Conservation (phyloP, 148 eudicot species). For the Pouteria glomerata region DNA sequence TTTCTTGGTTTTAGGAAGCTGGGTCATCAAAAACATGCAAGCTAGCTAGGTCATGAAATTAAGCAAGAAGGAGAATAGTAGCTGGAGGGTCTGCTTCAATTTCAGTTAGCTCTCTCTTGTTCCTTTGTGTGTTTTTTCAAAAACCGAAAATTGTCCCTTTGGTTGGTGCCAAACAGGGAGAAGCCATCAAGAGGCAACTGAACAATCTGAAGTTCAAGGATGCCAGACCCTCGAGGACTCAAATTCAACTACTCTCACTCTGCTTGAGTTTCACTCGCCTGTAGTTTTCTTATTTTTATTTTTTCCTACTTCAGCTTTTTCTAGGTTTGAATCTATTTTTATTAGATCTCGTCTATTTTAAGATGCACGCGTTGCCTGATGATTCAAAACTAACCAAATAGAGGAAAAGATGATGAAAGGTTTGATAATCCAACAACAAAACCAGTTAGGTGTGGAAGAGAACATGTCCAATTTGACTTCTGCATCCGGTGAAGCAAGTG, state of each 20-base stretch:
- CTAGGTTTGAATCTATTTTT: slow-evolving; percentile 31
- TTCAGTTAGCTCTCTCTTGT: slow-evolving; percentile 21
- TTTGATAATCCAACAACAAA: slow-evolving; percentile 29
- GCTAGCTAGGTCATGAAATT: too few species aligned
- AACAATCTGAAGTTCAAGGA: slow-evolving; percentile 27
- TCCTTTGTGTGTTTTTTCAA: slow-evolving; percentile 10
- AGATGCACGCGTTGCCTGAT: slow-evolving; percentile 3
- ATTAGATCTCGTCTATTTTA: slow-evolving; percentile 22
- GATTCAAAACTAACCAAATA: background rate
- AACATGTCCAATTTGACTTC: slow-evolving; percentile 79
- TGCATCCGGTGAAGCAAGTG: slow-evolving; percentile 58
- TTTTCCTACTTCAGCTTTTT: slow-evolving; percentile 17
- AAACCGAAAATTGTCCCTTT: slow-evolving; percentile 52
- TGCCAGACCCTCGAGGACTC: background rate
- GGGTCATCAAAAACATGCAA: slow-evolving; percentile 25
- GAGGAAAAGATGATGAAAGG: slow-evolving; percentile 39
- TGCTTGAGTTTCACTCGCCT: background rate
- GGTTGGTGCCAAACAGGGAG: slow-evolving; percentile 68
- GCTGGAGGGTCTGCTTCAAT: slow-evolving; percentile 27
- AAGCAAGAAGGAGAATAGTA: slow-evolving; percentile 29
- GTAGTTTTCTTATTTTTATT: too few species aligned
- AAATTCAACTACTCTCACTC: background rate
- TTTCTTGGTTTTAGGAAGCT: slow-evolving; percentile 38
- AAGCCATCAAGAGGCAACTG: slow-evolving; percentile 34
- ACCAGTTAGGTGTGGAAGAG: slow-evolving; percentile 41